Percentiles rank a stretch among this genome's conserved stretches.
Evolutionary conservation across 768 basidiomycete genomes (phyloP).

Genomic region (Lactarius vividus): DNA sequence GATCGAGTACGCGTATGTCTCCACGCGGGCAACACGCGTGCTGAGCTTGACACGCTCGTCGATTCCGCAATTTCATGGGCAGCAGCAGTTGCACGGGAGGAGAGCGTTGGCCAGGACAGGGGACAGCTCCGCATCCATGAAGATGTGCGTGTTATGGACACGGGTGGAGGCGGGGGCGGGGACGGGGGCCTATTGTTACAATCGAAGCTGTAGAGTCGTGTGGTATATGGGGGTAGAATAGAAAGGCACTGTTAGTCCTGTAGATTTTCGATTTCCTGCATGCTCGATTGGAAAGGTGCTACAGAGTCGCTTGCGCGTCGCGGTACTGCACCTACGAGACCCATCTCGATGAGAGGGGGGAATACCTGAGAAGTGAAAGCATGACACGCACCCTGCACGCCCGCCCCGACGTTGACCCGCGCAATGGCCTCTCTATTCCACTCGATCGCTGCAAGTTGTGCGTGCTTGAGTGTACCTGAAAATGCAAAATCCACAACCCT

Average conservation of each 20-base stretch:
- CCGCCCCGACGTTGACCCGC: conserved; percentile 43
- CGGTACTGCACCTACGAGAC: neutral
- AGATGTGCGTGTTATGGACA: neutral
- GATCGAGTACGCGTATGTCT: conserved; percentile 89
- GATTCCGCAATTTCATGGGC: conserved; percentile 51
- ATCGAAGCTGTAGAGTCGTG: conserved; percentile 14
- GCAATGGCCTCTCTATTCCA: conserved; percentile 73
- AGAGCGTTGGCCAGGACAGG: neutral
- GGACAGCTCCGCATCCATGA: neutral
- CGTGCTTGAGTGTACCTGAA: conserved; percentile 83
- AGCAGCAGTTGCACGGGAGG: neutral
- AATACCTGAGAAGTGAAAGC: neutral
- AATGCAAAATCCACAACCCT: neutral
- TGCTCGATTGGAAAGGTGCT: neutral
- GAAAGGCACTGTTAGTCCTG: neutral
- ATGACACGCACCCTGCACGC: conserved; percentile 1
- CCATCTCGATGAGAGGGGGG: neutral
- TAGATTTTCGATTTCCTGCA: neutral
- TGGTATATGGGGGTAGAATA: neutral
- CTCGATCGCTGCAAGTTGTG: conserved; percentile 70
- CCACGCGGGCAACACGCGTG: conserved; percentile 67
- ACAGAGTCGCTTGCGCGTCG: neutral
- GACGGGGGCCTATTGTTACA: neutral
- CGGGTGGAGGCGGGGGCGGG: neutral
- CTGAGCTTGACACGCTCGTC: conserved; percentile 60